Conservation (phyloP, 2,329 filamentous ascomycete species). For the Amphichorda felina region DNA sequence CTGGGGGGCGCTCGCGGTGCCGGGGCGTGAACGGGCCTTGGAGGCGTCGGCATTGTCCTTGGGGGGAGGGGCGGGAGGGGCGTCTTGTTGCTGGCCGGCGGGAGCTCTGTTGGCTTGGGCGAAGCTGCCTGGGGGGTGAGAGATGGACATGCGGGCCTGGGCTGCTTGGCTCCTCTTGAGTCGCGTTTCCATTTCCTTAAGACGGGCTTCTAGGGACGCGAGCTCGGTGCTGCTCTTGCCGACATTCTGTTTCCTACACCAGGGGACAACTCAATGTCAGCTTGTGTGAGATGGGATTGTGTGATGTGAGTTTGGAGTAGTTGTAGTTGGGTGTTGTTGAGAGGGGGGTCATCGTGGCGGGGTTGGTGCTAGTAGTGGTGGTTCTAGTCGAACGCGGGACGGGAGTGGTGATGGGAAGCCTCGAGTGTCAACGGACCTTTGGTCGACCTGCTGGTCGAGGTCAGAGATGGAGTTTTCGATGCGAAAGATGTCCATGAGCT, state of each 20-base stretch:
- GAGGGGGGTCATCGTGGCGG: constrained; percentile 1
- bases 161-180: constrained; percentile 33
- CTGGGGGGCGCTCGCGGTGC: constrained; percentile 38
- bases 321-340: background rate
- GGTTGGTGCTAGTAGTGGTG: background rate
- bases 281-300: too few relatives aligned
- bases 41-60: constrained; percentile 14
- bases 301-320: too few relatives aligned
- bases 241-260: constrained; percentile 64
- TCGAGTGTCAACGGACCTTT: constrained; percentile 76
- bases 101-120: constrained; percentile 4
- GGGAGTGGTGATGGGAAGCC: constrained; percentile 3
- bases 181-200: constrained; percentile 76
- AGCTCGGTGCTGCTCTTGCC: constrained; percentile 66
- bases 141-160: constrained; percentile 7
- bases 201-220: constrained; percentile 70
- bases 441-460: constrained; percentile 62
- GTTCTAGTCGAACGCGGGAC: background rate
- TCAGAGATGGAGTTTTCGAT: constrained; percentile 68
- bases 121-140: constrained; percentile 11
- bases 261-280: constrained; percentile 5
- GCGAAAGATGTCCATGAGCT: constrained; percentile 81
- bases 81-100: constrained; percentile 11
- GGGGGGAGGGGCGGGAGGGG: constrained; percentile 2
- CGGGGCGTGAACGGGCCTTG: constrained; percentile 37